These are phyloP conservation scores for Zarea fungicola DNA, from an alignment of 2,329 filamentous ascomycete species.

Conservation along the genomic window DNA sequence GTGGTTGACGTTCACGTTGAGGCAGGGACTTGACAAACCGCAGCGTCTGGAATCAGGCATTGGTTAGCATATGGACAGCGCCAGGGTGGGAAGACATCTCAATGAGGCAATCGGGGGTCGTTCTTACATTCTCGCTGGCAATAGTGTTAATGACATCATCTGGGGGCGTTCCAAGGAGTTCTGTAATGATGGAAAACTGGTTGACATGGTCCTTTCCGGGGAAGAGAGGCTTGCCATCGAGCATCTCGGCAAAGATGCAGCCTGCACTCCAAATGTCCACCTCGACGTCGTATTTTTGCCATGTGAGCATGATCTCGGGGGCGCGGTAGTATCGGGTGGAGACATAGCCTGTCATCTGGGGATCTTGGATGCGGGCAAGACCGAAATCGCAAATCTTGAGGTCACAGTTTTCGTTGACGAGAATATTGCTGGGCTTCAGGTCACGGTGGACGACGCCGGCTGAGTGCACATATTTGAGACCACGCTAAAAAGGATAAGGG, in stretches of 20 bases:
- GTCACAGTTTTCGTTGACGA: slow-evolving; percentile 99
- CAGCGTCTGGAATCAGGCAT: slow-evolving; percentile 58
- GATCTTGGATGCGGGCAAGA: slow-evolving; percentile 93
- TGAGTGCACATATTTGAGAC: slow-evolving; percentile 98
- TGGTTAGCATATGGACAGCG: too few relatives aligned
- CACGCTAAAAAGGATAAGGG: slow-evolving; percentile 57
- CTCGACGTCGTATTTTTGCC: slow-evolving; percentile 99
- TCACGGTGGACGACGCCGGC: slow-evolving; percentile 97
- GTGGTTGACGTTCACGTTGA: slow-evolving; percentile 84
- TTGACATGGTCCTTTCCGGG: slow-evolving; percentile 99
- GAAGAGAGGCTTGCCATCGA: slow-evolving; percentile 96
- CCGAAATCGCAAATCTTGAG: slow-evolving; percentile 99
- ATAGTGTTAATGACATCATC: slow-evolving; percentile 99
- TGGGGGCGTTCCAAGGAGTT: slow-evolving; percentile 89
- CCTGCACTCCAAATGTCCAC: slow-evolving; percentile 99
- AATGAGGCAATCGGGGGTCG: slow-evolving; percentile 1
- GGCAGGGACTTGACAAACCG: slow-evolving; percentile 96
- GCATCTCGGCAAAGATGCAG: slow-evolving; percentile 99
- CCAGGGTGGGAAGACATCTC: too few relatives aligned
- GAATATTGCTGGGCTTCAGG: slow-evolving; percentile 96
- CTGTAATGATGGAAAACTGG: slow-evolving; percentile 99
- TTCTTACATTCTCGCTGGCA: slow-evolving; percentile 87
- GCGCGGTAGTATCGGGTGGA: slow-evolving; percentile 98
- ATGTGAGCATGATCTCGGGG: slow-evolving; percentile 99
- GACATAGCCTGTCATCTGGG: slow-evolving; percentile 99